A percentile compares a stretch with the other conserved stretches of the same genome.
phyloP scores from a whole-genome alignment of 2,329 filamentous ascomycete species.

The Trichoderma guizhouense region DNA sequence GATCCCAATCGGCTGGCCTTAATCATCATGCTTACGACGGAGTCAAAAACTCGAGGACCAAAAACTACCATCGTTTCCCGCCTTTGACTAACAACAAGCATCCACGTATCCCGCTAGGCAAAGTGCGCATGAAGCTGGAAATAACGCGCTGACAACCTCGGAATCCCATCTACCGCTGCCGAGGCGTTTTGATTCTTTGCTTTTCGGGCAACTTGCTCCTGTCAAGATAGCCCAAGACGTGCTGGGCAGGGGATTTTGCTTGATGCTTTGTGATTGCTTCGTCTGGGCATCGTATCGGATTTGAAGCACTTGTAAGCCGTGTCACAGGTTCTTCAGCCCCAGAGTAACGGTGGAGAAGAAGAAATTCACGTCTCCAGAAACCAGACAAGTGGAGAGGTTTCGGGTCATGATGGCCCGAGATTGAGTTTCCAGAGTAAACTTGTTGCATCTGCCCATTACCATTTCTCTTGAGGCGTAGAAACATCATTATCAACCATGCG shows the following conservation, averaged over 20 bases:
- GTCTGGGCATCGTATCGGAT: neutral
- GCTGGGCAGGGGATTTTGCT: neutral
- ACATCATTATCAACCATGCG: neutral
- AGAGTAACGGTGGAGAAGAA: neutral
- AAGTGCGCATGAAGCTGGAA: neutral
- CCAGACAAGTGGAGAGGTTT: neutral
- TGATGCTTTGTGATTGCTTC: neutral
- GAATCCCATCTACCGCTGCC: neutral
- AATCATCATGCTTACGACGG: neutral
- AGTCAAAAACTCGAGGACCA: neutral
- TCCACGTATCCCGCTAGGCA: constrained; percentile 10
- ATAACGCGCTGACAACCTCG: neutral
- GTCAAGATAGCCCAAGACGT: neutral
- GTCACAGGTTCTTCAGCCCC: neutral
- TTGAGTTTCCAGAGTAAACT: neutral
- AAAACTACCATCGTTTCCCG: neutral
- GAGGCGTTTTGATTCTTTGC: neutral
- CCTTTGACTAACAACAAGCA: neutral
- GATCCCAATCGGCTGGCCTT: neutral
- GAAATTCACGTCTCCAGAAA: neutral
- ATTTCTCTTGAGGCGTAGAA: neutral
- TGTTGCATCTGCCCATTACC: neutral
- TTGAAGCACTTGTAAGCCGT: neutral
- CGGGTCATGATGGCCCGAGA: neutral
- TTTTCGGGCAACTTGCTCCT: neutral